Conservation (phyloP, 208 protist genomes). For the Polymyxa betae region DNA sequence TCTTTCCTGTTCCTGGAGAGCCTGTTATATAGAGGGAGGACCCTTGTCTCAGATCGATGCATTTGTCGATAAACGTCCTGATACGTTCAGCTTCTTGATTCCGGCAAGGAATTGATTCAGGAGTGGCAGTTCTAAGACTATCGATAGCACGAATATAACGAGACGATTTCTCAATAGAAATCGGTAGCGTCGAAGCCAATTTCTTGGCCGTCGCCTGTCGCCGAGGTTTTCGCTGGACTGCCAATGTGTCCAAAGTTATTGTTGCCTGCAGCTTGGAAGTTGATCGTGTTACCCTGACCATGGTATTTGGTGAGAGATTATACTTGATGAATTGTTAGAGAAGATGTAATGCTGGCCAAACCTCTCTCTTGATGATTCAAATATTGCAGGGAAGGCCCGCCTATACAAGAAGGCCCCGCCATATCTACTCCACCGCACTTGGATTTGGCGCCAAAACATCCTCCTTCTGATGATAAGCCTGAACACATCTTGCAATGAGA, state of each 20-base stretch:
- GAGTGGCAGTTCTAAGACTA: not conserved
- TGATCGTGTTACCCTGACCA: not conserved
- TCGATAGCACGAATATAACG: not conserved
- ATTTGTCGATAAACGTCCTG: not conserved
- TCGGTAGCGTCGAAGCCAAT: not conserved
- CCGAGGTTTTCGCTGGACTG: not conserved
- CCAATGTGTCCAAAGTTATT: not conserved
- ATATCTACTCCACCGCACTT: too few relatives aligned
- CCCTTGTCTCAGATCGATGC: not conserved
- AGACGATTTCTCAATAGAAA: not conserved
- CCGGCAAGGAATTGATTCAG: not conserved
- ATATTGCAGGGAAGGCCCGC: too few relatives aligned
- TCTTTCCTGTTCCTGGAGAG: not conserved
- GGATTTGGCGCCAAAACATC: too few relatives aligned
- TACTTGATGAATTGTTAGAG: too few relatives aligned
- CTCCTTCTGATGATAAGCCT: too few relatives aligned
- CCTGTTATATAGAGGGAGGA: not conserved
- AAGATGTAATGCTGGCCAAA: too few relatives aligned
- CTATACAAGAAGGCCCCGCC: too few relatives aligned
- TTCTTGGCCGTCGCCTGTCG: not conserved
- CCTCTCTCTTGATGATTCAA: too few relatives aligned
- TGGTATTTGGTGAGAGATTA: too few relatives aligned
- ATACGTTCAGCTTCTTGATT: not conserved
- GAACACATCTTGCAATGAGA: too few relatives aligned
- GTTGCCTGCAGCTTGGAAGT: not conserved